Conservation (phyloP, 495 filamentous ascomycete genomes). For the Penicillium turbatum region DNA sequence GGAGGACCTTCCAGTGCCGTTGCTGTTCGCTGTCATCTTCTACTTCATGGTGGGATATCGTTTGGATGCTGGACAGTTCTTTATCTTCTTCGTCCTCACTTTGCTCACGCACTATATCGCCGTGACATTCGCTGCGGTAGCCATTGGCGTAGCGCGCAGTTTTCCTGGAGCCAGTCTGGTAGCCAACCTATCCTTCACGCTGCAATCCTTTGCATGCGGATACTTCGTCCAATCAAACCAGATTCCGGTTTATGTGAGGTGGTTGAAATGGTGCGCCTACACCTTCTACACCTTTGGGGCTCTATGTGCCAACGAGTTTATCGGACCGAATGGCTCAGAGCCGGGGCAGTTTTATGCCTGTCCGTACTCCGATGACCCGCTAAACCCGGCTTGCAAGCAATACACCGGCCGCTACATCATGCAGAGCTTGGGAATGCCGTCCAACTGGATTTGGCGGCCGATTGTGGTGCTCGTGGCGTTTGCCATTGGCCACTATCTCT, state of each 20-base stretch:
- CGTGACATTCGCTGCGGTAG: slow-evolving; percentile 56
- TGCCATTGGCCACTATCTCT: slow-evolving; percentile 50
- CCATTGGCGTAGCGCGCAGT: slow-evolving; percentile 55
- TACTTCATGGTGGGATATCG: slow-evolving; percentile 77
- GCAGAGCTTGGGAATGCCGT: slow-evolving; percentile 57
- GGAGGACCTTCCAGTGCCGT: slow-evolving; percentile 65
- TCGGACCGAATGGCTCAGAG: slow-evolving; percentile 36
- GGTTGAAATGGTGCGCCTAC: slow-evolving; percentile 58
- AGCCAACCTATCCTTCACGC: slow-evolving; percentile 63
- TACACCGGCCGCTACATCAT: slow-evolving; percentile 67
- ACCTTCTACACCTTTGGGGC: slow-evolving; percentile 67
- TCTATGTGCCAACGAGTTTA: slow-evolving; percentile 64
- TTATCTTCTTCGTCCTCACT: slow-evolving; percentile 61
- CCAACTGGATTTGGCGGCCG: slow-evolving; percentile 58
- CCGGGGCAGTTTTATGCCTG: slow-evolving; percentile 61
- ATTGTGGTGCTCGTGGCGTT: slow-evolving; percentile 58
- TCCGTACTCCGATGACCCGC: slow-evolving; percentile 50
- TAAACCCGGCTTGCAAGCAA: slow-evolving; percentile 57
- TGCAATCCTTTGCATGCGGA: slow-evolving; percentile 67
- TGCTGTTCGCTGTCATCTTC: slow-evolving; percentile 62
- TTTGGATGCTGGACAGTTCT: slow-evolving; percentile 53
- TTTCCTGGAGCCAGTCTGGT: slow-evolving; percentile 61
- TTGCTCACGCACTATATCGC: slow-evolving; percentile 64
- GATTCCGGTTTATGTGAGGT: slow-evolving; percentile 68
- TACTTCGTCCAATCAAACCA: slow-evolving; percentile 67